Evolutionary conservation across 2,329 filamentous ascomycete genomes (phyloP).

Genomic region (Talaromyces funiculosus): DNA sequence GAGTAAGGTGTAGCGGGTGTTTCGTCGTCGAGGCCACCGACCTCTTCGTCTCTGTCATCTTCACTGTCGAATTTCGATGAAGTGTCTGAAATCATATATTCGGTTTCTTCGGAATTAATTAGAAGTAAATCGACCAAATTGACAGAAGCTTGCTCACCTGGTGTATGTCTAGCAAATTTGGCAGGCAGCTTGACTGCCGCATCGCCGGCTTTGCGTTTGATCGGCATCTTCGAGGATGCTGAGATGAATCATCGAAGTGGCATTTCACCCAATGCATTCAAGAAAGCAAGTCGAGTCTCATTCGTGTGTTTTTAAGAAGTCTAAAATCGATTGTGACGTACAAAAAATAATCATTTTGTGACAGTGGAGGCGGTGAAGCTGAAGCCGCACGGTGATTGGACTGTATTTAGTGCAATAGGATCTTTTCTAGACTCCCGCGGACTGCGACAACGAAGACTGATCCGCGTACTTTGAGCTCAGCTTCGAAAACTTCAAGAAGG

Average conservation of each 20-base stretch:
- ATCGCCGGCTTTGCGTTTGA: constrained; percentile 30
- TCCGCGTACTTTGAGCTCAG: not conserved
- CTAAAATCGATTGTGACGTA: not conserved
- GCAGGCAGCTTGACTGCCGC: constrained; percentile 26
- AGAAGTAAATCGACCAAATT: not conserved
- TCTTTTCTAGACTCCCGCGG: constrained; percentile 12
- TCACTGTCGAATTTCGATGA: constrained; percentile 5
- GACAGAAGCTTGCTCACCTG: constrained; percentile 17
- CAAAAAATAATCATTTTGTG: constrained; percentile 25
- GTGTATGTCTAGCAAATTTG: constrained; percentile 25
- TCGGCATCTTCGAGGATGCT: constrained; percentile 23
- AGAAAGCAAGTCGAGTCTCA: not conserved
- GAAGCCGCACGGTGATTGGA: not conserved
- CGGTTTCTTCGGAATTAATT: not conserved
- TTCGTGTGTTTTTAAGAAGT: not conserved
- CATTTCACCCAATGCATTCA: not conserved
- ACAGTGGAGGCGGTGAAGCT: constrained; percentile 26
- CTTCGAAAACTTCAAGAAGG: not conserved
- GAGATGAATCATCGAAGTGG: not conserved
- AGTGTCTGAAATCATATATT: constrained; percentile 6
- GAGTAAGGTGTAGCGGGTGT: constrained; percentile 50
- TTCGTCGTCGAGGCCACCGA: constrained; percentile 27
- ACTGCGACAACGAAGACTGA: not conserved
- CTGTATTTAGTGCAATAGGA: not conserved
- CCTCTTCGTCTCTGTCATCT: constrained; percentile 22